Base-by-base conservation (phyloP, 306 rosid species). In the Coriaria nepalensis region DNA sequence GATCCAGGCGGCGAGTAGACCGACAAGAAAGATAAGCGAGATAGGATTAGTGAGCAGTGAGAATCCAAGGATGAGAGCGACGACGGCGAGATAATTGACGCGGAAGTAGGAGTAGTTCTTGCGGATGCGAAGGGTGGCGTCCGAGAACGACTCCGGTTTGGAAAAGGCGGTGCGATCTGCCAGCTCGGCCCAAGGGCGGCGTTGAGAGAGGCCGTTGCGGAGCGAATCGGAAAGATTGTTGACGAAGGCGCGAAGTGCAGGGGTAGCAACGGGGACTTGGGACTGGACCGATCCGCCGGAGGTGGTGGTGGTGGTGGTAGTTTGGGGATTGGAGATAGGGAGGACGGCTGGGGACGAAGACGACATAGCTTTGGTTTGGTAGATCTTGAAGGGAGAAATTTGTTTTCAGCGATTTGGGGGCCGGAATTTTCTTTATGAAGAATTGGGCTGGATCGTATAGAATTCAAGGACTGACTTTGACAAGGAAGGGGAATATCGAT, bases 141-240 rank as follows among this genome's bases (percentile, higher is more conserved):
- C 92, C 46, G 98, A 67, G 68, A 90, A 57, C 4, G 87, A 77
- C 5, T 79, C 82, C 0, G 98, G 98, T 20, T 77, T 81, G 0
- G 85, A 15, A 68, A 90, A 81, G 5, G 87, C 85, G 15, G 87
- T 10, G 5, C 95, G 87, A 37, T 90, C 87, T 0, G 45, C 37
- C 10, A 90, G 79, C 52, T 90, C 94, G 2, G 84, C 0, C 98
- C 98, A 84, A 2, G 98, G 95, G 34, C 95, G 94, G 67, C 95
- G 85, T 55, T 76, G 92, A 15, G 88, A 60, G 57, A 90, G 74
- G 47, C 83, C 84, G 49, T 81, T 10, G 64, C 92, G 85, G 67
- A 85, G 58, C 6, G 82, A 68, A 0, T 71, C 76, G 33, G 87
- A 61, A 48, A 75, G 7, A 56, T 63, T 49, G 74, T 60, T 53